Evolutionary conservation across 805 yeast genomes (phyloP), one percentile per base, ranked within the genome.

Genomic region (Blastobotrys chiropterorum): DNA sequence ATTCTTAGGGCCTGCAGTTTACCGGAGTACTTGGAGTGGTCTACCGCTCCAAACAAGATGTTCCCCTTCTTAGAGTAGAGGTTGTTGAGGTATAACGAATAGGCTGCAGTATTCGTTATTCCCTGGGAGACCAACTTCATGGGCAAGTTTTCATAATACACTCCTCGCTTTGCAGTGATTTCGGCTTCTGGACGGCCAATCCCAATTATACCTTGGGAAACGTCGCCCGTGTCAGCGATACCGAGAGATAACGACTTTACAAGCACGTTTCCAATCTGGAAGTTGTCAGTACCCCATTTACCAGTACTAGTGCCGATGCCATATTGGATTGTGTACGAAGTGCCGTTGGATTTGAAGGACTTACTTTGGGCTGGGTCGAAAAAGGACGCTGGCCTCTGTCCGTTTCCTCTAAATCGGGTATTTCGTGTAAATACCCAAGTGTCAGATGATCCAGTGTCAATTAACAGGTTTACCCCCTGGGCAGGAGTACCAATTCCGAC

Each of bases 381-480:
- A 11, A 55, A 44, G 4, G 67, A 53, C 2, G 60, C 53, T 14
- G 62, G 58, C 43, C 47, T 45, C 14, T 50, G 44, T 13, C 49
- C 41, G n/a, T 34, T 31, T 15, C 57, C 55, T 42, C 53, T 50
- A 51, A 54, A 26, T 59, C 63, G 38, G 14, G 58, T 54, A 17
- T 50, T 30, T 8, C 75, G 63, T 22, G 74, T 70, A 53, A 78
- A 72, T 19, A 84, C 79, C 87, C 88, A 84, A 19, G 86, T 67
- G 63, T 85, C 92, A 0, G 86, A 76, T 0, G 90, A 83, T 2
- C 92, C 94, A 0, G 90, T 85, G 61, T 85, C 94, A n/a, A 85
- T 63, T 39, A 82, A 64, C 7, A 84, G 80, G 7, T 71, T 71
- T 3, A 84, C 70, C n/a, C 69, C 64, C 59, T 83, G 84, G 0